A percentile compares a stretch with the other conserved stretches of the same genome.
Conservation (phyloP, 225 moss, liverwort and hornwort species). For the Takakia lepidozioides region DNA sequence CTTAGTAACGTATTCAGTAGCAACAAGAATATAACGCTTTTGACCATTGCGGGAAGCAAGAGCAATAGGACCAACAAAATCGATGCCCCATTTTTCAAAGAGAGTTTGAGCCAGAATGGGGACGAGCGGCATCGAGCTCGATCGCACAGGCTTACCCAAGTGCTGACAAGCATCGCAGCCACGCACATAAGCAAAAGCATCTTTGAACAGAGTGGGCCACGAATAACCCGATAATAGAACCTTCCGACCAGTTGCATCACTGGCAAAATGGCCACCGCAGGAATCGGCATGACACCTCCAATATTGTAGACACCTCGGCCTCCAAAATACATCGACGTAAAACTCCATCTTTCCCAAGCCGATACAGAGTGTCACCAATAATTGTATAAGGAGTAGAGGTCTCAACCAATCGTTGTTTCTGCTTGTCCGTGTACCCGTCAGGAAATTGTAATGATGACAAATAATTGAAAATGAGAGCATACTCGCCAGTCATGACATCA, state of each 20-base stretch:
- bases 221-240: slow-evolving; percentile 2
- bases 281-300: not conserved
- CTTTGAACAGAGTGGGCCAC: slow-evolving; percentile 9
- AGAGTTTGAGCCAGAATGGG: slow-evolving; percentile 5
- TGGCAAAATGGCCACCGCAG: slow-evolving; percentile 1
- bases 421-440: not conserved
- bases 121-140: not conserved
- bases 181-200: not conserved
- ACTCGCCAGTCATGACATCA: not conserved
- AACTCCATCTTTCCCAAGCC: not conserved
- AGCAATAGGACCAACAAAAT: slow-evolving; percentile 8
- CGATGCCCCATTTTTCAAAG: slow-evolving; percentile 11
- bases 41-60: not conserved
- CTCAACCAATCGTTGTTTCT: not conserved
- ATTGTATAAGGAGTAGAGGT: not conserved
- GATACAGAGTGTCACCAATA: not conserved
- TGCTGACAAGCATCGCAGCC: slow-evolving; percentile 2
- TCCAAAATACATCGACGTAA: not conserved
- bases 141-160: not conserved
- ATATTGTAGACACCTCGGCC: too few relatives aligned
- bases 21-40: slow-evolving; percentile 3
- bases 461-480: not conserved
- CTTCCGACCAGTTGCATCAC: not conserved
- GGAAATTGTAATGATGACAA: not conserved
- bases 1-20: slow-evolving; percentile 4